Evolutionary conservation across 2,329 filamentous ascomycete genomes (phyloP).

Genomic region (Calonectria crousiana): DNA sequence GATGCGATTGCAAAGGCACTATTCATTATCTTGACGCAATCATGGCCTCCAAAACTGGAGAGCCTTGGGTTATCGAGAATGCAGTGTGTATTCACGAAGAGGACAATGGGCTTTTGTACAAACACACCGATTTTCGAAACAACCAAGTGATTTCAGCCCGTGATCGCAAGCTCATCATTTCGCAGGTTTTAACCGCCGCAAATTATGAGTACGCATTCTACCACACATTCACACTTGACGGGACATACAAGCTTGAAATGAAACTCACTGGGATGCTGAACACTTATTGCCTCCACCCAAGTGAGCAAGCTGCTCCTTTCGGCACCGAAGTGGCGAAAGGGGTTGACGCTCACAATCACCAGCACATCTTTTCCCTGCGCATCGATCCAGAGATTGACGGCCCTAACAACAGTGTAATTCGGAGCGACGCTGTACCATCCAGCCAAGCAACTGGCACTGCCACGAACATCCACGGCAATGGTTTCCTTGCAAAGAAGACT

Average conservation of each 20-base stretch:
- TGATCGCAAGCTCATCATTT: slow-evolving; percentile 72
- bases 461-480: not conserved
- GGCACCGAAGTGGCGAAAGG: slow-evolving; percentile 74
- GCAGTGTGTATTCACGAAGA: slow-evolving; percentile 78
- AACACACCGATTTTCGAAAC: slow-evolving; percentile 78
- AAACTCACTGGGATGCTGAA: slow-evolving; percentile 76
- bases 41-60: slow-evolving; percentile 65
- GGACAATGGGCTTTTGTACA: slow-evolving; percentile 78
- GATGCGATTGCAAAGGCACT: slow-evolving; percentile 77
- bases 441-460: not conserved
- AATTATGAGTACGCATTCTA: slow-evolving; percentile 76
- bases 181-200: slow-evolving; percentile 76
- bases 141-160: slow-evolving; percentile 70
- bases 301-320: slow-evolving; percentile 62
- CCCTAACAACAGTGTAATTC: not conserved
- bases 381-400: slow-evolving; percentile 74
- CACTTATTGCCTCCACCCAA: slow-evolving; percentile 67
- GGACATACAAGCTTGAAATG: slow-evolving; percentile 71
- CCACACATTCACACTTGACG: slow-evolving; percentile 71
- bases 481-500: not conserved
- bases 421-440: not conserved
- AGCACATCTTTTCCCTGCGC: slow-evolving; percentile 75
- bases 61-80: slow-evolving; percentile 64
- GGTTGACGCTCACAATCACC: slow-evolving; percentile 76
- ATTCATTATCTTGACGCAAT: slow-evolving; percentile 74